Conservation (phyloP, 768 basidiomycete species). For the Xerocomellus chrysenteron region DNA sequence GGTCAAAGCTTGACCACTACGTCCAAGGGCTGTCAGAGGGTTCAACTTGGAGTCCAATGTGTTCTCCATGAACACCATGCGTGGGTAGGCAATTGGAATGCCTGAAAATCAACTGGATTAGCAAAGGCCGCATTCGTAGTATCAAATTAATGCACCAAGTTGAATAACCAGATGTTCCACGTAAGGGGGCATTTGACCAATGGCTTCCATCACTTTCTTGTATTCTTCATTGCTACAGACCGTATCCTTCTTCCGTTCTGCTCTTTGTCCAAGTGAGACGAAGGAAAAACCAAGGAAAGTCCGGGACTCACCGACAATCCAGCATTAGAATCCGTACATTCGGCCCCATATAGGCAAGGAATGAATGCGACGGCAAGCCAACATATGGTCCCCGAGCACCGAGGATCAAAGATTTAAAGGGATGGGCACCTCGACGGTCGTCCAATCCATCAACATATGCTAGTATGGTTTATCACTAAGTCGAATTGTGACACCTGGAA, state of each 20-base stretch:
- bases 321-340: constrained; percentile 70
- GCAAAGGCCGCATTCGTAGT: neutral
- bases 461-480: constrained; percentile 4
- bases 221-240: constrained; percentile 80
- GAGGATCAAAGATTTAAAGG: constrained; percentile 69
- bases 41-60: constrained; percentile 82
- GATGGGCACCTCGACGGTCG: constrained; percentile 59
- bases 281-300: neutral
- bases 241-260: constrained; percentile 79
- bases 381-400: constrained; percentile 78
- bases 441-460: constrained; percentile 64
- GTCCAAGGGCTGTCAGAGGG: constrained; percentile 75
- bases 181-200: constrained; percentile 56
- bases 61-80: constrained; percentile 84
- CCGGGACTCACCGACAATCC: constrained; percentile 68
- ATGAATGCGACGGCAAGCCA: constrained; percentile 78
- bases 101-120: constrained; percentile 36
- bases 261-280: constrained; percentile 43
- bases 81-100: constrained; percentile 87
- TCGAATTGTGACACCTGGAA: neutral
- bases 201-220: constrained; percentile 61
- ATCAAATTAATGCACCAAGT: constrained; percentile 48
- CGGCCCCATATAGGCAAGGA: constrained; percentile 78
- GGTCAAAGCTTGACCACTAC: constrained; percentile 63
- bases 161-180: constrained; percentile 86